Base-by-base conservation (phyloP, 2,329 filamentous ascomycete genomes). In the Fusarium sublunatum region DNA sequence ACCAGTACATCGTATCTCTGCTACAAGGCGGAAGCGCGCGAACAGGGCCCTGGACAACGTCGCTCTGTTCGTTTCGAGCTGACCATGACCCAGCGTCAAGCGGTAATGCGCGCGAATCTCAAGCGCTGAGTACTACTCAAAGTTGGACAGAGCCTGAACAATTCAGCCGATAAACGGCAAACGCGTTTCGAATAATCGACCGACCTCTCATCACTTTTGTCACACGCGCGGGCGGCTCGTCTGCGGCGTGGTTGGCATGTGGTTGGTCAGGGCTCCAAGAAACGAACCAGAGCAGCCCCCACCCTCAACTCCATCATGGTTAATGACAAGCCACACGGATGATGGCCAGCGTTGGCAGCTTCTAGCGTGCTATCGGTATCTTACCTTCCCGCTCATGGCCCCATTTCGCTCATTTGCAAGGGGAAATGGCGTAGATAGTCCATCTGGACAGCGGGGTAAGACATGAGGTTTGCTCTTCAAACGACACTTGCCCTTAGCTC, bases 241-340 rank as follows among this genome's bases (percentile, higher is more conserved):
- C 19, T 42, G 11, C 31, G 40, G 46, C 8, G 31, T 61, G 52
- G 57, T 50, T 63, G 58, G 49, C 24, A 50, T 43, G 19, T 19
- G 19, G 19, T 19, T 19, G 19, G 3, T 19, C 19, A 19, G 19
- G 19, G 19, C 19, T 19, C 19, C 19, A 13, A 28, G 49, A 53
- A 58, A 48, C 58, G 56, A 56, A 55, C 55, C 44, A 43, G 47
- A 46, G 55, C 47, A 64, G 48, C 22, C 46, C 40, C 68, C 68
- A 64, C 68, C 32, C 60, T 68, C 63, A 51, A 38, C 38, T 59
- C 51, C 29, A 60, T 53, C 52, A 44, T 44, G 52, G 42, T 55
- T 49, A 34, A 64, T 43, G 45, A 46, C 54, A 61, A 70, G 50
- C 57, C 57, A 70, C 59, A 48, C 49, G 49, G 62, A 53, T 39